These are phyloP conservation scores for Toxicodendron radicans DNA, from an alignment of 345 rosid species.

Conservation along the genomic window DNA sequence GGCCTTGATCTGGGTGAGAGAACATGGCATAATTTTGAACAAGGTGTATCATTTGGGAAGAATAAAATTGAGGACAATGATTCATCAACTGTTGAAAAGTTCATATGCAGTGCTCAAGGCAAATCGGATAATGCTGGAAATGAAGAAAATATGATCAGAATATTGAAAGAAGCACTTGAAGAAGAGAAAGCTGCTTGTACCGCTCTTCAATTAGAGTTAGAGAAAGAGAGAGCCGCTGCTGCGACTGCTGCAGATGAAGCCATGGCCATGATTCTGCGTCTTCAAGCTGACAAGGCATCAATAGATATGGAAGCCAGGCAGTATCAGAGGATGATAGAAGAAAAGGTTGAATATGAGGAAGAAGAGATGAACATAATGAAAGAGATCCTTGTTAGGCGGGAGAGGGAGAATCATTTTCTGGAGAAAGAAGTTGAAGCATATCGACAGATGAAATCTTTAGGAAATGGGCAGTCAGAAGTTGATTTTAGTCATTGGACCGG, in stretches of 20 bases:
- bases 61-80: slow-evolving; percentile 21
- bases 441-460: slow-evolving; percentile 44
- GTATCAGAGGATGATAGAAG: slow-evolving; percentile 84
- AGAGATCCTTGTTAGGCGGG: slow-evolving; percentile 75
- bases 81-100: slow-evolving; percentile 29
- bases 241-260: slow-evolving; percentile 90
- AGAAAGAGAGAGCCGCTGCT: slow-evolving; percentile 84
- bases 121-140: slow-evolving; percentile 16
- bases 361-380: slow-evolving; percentile 86
- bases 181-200: slow-evolving; percentile 48
- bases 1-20: slow-evolving; percentile 26
- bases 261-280: slow-evolving; percentile 82
- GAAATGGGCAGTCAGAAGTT: slow-evolving; percentile 30
- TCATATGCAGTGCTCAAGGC: slow-evolving; percentile 10
- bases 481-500: slow-evolving; percentile 19
- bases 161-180: slow-evolving; percentile 54
- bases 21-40: slow-evolving; percentile 27
- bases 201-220: slow-evolving; percentile 60
- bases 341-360: slow-evolving; percentile 72
- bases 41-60: slow-evolving; percentile 26
- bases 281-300: slow-evolving; percentile 80
- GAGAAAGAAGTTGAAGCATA: slow-evolving; percentile 80
- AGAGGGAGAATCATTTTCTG: slow-evolving; percentile 70
- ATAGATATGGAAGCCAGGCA: slow-evolving; percentile 90
- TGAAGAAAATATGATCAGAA: slow-evolving; percentile 34